Conservation (phyloP, 768 basidiomycete species). For the Agaricus blazei region DNA sequence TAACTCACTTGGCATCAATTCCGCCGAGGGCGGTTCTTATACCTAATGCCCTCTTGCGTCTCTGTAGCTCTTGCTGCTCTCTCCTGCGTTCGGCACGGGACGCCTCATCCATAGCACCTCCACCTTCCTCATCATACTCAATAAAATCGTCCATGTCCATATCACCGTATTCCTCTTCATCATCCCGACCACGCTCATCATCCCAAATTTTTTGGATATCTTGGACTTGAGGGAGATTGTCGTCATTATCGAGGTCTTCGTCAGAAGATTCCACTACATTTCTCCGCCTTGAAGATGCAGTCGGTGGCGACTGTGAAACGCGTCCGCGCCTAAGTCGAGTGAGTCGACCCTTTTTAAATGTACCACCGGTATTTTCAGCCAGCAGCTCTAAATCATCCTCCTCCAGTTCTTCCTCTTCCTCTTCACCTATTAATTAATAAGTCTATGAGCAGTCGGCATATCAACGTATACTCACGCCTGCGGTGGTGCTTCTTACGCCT, state of each 20-base stretch:
- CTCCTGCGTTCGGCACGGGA: conserved; percentile 71
- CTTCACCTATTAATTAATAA: conserved; percentile 24
- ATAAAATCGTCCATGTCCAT: conserved; percentile 77
- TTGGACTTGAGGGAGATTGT: conserved; percentile 51
- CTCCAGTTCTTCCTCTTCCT: conserved; percentile 70
- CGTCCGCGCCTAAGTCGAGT: conserved; percentile 69
- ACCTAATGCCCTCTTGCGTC: conserved; percentile 57
- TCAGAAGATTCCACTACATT: conserved; percentile 68
- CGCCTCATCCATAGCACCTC: conserved; percentile 69
- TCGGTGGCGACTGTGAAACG: conserved; percentile 65
- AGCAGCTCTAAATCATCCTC: conserved; percentile 89
- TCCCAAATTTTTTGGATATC: conserved; percentile 80
- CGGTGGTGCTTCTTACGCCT: conserved; percentile 65
- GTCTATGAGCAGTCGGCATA: conserved; percentile 5
- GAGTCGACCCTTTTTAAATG: conserved; percentile 64
- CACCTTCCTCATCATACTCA: conserved; percentile 78
- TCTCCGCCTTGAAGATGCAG: conserved; percentile 53
- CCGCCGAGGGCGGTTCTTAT: conserved; percentile 69
- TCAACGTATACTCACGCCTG: conserved; percentile 31
- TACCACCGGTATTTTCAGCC: conserved; percentile 86
- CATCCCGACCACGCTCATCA: conserved; percentile 60
- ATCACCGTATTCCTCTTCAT: conserved; percentile 71
- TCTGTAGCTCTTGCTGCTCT: conserved; percentile 63
- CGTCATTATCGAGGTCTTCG: conserved; percentile 62
- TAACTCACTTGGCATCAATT: conserved; percentile 76